Conservation (phyloP, 371 early-diverging fungal genomes). For the Racocetra persica region DNA sequence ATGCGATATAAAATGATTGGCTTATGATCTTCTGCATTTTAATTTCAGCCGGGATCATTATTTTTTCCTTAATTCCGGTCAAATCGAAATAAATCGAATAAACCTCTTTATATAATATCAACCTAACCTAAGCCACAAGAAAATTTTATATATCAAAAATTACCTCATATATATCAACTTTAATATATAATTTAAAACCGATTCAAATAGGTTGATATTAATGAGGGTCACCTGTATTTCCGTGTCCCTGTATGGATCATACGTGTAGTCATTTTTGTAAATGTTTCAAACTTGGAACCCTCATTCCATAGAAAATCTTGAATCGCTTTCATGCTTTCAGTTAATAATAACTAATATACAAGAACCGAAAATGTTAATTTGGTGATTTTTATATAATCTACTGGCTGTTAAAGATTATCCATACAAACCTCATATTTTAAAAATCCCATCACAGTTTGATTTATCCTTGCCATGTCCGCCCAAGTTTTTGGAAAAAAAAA, state of each 20-base stretch:
- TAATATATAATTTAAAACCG: too few relatives aligned
- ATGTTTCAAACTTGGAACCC: neutral
- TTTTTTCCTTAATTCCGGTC: too few relatives aligned
- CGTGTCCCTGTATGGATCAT: conserved; percentile 8
- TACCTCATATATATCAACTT: too few relatives aligned
- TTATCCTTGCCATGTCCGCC: conserved; percentile 5
- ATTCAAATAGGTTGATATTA: too few relatives aligned
- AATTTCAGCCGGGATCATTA: too few relatives aligned
- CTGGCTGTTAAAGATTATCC: neutral
- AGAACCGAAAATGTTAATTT: conserved; percentile 31
- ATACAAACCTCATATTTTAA: conserved; percentile 32
- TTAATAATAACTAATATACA: conserved; percentile 13
- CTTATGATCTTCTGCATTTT: too few relatives aligned
- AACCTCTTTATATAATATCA: too few relatives aligned
- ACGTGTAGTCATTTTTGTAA: neutral
- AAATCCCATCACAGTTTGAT: conserved; percentile 4
- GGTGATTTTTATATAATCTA: conserved; percentile 1
- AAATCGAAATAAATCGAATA: too few relatives aligned
- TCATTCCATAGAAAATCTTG: conserved; percentile 28
- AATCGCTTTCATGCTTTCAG: conserved; percentile 3
- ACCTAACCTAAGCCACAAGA: too few relatives aligned
- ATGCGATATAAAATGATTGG: too few relatives aligned
- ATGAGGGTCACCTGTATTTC: too few relatives aligned
- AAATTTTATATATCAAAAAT: too few relatives aligned
- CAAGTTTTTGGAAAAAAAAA: conserved; percentile 27